phyloP scores from a whole-genome alignment of 352 stramenopile species.

The Globisporangium alternatum region DNA sequence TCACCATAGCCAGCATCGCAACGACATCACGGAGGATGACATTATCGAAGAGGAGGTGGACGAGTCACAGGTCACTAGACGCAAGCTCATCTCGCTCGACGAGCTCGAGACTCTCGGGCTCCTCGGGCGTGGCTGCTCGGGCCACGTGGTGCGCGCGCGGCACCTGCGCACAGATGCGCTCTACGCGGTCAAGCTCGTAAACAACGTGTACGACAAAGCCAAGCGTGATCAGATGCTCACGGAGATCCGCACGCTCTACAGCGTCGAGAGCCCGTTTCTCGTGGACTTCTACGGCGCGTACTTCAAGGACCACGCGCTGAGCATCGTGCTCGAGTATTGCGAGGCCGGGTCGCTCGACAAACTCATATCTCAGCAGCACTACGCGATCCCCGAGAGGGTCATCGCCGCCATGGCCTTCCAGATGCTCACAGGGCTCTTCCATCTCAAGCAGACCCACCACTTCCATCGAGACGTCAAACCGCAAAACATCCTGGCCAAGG shows the following conservation, averaged over 20 bases:
- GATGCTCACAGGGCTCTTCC: conserved; percentile 50
- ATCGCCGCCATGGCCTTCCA: conserved; percentile 59
- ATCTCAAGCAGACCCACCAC: conserved; percentile 61
- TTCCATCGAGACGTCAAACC: conserved; percentile 95
- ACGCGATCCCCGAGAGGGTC: conserved; percentile 39
- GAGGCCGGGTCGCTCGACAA: conserved; percentile 58
- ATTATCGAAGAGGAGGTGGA: conserved; percentile 23
- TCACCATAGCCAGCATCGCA: not conserved
- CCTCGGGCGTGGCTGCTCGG: conserved; percentile 59
- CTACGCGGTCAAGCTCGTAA: conserved; percentile 70
- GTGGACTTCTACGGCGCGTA: conserved; percentile 70
- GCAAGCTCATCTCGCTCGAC: conserved; percentile 42
- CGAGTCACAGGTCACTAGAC: not conserved
- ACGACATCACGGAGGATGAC: not conserved
- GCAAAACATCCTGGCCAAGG: conserved; percentile 90
- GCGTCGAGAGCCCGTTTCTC: conserved; percentile 59
- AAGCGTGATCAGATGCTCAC: conserved; percentile 75
- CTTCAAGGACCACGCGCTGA: conserved; percentile 70
- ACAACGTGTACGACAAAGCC: conserved; percentile 75
- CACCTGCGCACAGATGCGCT: conserved; percentile 35
- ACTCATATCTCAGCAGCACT: conserved; percentile 22
- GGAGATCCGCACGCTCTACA: conserved; percentile 77
- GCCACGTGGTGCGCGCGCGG: conserved; percentile 54
- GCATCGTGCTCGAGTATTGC: conserved; percentile 67
- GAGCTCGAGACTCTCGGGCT: conserved; percentile 49